Evolutionary conservation across 768 basidiomycete species (phyloP).

Genomic region (Termitomyces sp.): DNA sequence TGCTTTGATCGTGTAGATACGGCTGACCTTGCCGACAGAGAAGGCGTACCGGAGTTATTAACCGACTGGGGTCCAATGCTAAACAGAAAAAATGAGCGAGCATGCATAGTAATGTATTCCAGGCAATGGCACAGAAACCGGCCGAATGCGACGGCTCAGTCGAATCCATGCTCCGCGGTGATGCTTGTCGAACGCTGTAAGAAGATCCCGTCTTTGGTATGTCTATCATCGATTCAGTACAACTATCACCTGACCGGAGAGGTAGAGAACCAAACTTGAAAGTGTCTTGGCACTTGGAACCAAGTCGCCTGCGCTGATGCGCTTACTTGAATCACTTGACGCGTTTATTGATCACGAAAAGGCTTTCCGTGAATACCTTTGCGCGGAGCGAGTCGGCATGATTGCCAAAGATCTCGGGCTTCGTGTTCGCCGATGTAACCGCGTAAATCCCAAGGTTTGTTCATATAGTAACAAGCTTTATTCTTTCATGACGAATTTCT

Average conservation of each 20-base stretch:
- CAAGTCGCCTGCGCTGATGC: conserved; percentile 28
- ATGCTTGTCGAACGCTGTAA: conserved; percentile 29
- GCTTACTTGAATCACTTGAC: conserved; percentile 31
- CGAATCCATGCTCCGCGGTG: conserved; percentile 26
- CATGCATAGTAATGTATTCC: conserved; percentile 33
- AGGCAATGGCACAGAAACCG: conserved; percentile 27
- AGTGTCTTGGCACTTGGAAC: conserved; percentile 21
- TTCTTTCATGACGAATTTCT: not conserved
- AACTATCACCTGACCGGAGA: not conserved
- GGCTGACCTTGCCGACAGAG: conserved; percentile 27
- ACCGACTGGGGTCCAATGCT: conserved; percentile 31
- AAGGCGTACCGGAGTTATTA: conserved; percentile 25
- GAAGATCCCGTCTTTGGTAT: conserved; percentile 21
- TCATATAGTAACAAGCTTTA: not conserved
- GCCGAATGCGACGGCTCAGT: conserved; percentile 25
- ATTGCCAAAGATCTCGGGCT: conserved; percentile 21
- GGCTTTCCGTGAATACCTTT: conserved; percentile 27
- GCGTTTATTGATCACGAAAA: conserved; percentile 34
- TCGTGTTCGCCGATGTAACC: conserved; percentile 21
- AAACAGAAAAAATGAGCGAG: conserved; percentile 24
- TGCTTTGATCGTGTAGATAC: conserved; percentile 36
- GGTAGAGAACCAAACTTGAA: conserved; percentile 21
- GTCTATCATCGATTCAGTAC: not conserved
- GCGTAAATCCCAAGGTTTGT: conserved; percentile 29
- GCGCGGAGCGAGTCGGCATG: conserved; percentile 16